Evolutionary conservation across 768 basidiomycete genomes (phyloP), one percentile per base, ranked within the genome.

Genomic region (Lanmaoa rubissima): DNA sequence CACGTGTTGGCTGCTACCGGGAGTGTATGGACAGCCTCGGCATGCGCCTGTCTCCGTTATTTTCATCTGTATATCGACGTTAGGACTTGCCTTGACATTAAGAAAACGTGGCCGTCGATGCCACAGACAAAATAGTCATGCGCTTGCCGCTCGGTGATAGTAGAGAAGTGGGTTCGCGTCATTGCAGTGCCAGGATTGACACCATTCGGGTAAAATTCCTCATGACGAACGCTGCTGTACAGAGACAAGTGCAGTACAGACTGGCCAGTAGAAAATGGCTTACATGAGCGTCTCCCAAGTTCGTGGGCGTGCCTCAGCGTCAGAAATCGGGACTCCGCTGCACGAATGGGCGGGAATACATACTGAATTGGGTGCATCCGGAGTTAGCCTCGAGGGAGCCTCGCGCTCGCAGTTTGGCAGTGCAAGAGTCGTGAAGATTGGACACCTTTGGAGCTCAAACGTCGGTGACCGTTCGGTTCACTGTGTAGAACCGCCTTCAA

Each of bases 371-470:
- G 47, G 31, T 38, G 51, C 44, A 38, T 34, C n/a, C 38, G 49
- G 26, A 40, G 58, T 31, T 48, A 41, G 61, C 69, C 69, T 73
- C 65, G 61, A 71, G 71, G 67, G 13, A 52, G 45, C 61, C 67
- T 66, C 41, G 48, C 55, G 56, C 46, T 28, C 38, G 3, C 21
- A 24, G 21, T 46, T 60, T 61, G 70, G 70, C 72, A 32, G 60
- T 73, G 66, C 19, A 36, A 5, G 16, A 26, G 39, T 32, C 35
- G 26, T 26, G 39, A 48, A 36, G 39, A 24, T 50, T 44, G 14
- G 34, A 49, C 32, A 32, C 11, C 32, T 32, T 32, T 32, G 17
- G 40, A 42, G 11, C 31, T 21, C 45, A 46, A 49, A 31, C 44
- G 58, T 59, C 61, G 58, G 53, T 26, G 41, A 49, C 43, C 35